These are phyloP conservation scores for Apophysomyces sp. DNA, from an alignment of 371 early-diverging fungal genomes.

Conservation along the genomic window DNA sequence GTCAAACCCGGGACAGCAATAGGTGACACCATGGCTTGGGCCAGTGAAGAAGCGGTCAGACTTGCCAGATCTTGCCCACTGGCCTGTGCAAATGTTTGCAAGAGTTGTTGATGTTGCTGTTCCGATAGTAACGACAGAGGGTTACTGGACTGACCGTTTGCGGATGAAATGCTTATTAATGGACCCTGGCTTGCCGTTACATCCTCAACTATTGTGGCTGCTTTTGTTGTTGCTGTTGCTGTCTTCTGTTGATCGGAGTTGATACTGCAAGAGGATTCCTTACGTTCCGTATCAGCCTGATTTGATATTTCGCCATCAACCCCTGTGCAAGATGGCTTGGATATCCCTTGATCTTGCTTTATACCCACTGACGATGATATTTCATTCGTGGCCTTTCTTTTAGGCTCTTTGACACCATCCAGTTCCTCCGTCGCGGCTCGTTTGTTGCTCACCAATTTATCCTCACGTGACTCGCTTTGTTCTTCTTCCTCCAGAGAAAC, in stretches of 20 bases:
- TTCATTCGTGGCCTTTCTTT: conserved; percentile 11
- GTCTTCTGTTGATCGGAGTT: background rate
- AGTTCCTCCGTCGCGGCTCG: conserved; percentile 15
- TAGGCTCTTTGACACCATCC: conserved; percentile 16
- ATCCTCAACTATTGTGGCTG: conserved; percentile 17
- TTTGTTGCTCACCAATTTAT: conserved; percentile 4
- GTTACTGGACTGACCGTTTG: background rate
- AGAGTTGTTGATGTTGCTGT: conserved; percentile 39
- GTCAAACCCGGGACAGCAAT: conserved; percentile 41
- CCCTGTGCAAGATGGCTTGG: background rate
- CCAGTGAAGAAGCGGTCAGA: conserved; percentile 46
- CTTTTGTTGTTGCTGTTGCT: background rate
- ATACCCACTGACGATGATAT: background rate
- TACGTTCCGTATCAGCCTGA: background rate
- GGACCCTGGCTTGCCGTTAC: too few relatives aligned
- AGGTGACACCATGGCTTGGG: conserved; percentile 53
- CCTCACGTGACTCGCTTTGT: conserved; percentile 17
- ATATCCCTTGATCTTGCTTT: background rate
- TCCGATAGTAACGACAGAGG: conserved; percentile 16
- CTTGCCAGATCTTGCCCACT: conserved; percentile 45
- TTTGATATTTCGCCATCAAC: background rate
- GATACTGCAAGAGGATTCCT: background rate
- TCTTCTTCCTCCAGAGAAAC: background rate
- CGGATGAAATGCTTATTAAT: conserved; percentile 17
- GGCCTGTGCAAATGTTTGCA: conserved; percentile 44